phyloP scores from a whole-genome alignment of 2,329 filamentous ascomycete genomes.

The Capronia epimyces region DNA sequence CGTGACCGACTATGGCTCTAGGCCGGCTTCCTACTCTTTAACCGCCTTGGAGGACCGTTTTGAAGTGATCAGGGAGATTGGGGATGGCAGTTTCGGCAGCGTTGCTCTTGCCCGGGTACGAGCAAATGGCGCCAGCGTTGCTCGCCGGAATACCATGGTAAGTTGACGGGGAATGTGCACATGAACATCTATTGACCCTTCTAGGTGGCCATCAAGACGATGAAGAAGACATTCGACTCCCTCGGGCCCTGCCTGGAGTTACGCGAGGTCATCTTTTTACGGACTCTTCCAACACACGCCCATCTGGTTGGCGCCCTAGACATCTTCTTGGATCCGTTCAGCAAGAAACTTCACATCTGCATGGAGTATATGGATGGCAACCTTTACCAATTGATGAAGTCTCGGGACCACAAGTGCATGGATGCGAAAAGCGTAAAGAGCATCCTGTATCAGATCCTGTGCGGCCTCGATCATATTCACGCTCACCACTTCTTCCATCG shows the following conservation, averaged over 20 bases:
- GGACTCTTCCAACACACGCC: slow-evolving; percentile 77
- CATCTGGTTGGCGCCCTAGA: slow-evolving; percentile 96
- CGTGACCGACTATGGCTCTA: slow-evolving; percentile 65
- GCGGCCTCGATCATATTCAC: slow-evolving; percentile 94
- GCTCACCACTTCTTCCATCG: slow-evolving; percentile 96
- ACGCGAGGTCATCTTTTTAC: slow-evolving; percentile 92
- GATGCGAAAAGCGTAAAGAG: slow-evolving; percentile 93
- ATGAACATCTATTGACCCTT: slow-evolving; percentile 18
- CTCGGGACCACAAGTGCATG: slow-evolving; percentile 87
- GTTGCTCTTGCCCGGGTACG: slow-evolving; percentile 88
- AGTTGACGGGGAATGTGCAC: slow-evolving; percentile 36
- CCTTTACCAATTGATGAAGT: slow-evolving; percentile 97
- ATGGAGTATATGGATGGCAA: slow-evolving; percentile 99
- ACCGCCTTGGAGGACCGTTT: slow-evolving; percentile 85
- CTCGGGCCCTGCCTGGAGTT: slow-evolving; percentile 86
- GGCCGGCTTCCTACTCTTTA: slow-evolving; percentile 54
- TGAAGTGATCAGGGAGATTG: slow-evolving; percentile 95
- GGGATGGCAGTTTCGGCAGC: slow-evolving; percentile 96
- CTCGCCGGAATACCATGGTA: slow-evolving; percentile 88
- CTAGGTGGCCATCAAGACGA: slow-evolving; percentile 97
- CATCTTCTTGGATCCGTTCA: slow-evolving; percentile 95
- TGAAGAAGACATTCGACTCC: slow-evolving; percentile 99
- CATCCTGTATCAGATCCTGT: slow-evolving; percentile 94
- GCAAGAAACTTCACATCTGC: slow-evolving; percentile 90
- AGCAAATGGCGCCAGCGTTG: slow-evolving; percentile 80